Conservation (phyloP, 1,284 basidiomycete species). For the Microbotryomycetes sp. region DNA sequence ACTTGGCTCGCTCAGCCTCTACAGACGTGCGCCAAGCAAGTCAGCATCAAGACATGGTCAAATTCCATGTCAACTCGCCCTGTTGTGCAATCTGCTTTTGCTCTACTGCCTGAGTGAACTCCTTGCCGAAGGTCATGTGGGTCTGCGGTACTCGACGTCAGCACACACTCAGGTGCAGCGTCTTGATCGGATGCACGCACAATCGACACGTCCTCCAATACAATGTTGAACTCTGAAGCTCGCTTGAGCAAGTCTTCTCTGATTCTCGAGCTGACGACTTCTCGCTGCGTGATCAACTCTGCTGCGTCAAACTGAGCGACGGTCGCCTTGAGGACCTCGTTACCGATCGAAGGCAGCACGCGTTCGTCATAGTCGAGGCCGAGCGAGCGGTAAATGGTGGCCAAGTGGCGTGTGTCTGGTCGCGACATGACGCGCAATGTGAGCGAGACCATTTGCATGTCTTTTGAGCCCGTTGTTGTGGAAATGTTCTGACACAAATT, state of each 20-base stretch:
- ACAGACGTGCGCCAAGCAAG: too few species aligned
- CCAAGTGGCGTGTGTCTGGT: constrained; percentile 78
- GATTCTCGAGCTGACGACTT: constrained; percentile 81
- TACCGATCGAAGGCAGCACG: constrained; percentile 58
- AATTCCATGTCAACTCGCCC: constrained; percentile 47
- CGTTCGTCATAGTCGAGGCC: constrained; percentile 92
- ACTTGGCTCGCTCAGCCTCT: constrained; percentile 97
- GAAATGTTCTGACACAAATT: constrained; percentile 68
- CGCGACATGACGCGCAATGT: constrained; percentile 92
- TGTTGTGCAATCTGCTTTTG: constrained; percentile 97
- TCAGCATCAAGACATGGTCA: constrained; percentile 34
- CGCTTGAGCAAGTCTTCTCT: constrained; percentile 85
- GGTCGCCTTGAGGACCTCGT: constrained; percentile 95
- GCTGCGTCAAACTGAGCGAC: constrained; percentile 99
- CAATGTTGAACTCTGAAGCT: constrained; percentile 93
- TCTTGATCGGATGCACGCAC: constrained; percentile 49
- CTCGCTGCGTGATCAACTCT: constrained; percentile 69
- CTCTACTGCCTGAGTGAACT: constrained; percentile 76
- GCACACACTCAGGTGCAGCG: neutral
- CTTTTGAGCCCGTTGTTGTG: constrained; percentile 89
- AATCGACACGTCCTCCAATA: constrained; percentile 95
- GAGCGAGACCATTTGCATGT: constrained; percentile 95
- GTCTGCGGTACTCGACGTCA: too few species aligned
- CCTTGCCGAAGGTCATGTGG: constrained; percentile 51
- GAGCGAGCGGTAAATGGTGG: constrained; percentile 90